A percentile compares a stretch with the other conserved stretches of the same genome.
phyloP scores from a whole-genome alignment of 139 green algal genomes.

The Pycnococcus provasolii region DNA sequence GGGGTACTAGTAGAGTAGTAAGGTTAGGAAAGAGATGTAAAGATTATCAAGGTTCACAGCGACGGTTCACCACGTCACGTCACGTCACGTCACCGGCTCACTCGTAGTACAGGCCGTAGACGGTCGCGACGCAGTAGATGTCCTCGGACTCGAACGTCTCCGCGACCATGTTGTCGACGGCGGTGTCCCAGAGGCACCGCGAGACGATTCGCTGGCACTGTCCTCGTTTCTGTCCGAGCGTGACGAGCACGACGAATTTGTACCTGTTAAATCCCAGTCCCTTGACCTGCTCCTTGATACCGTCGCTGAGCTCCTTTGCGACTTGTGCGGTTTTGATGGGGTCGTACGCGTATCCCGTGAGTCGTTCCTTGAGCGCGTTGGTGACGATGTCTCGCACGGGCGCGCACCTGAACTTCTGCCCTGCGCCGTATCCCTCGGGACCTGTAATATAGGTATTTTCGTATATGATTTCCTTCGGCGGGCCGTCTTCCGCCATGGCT shows the following conservation, averaged over 20 bases:
- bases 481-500: background rate
- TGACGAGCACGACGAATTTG: slow-evolving; percentile 63
- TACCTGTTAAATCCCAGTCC: slow-evolving; percentile 69
- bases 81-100: slow-evolving; percentile 14
- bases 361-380: slow-evolving; percentile 49
- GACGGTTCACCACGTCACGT: too few species aligned
- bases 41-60: too few species aligned
- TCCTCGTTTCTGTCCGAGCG: slow-evolving; percentile 65
- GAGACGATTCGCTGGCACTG: slow-evolving; percentile 67
- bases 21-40: too few species aligned
- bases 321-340: slow-evolving; percentile 38
- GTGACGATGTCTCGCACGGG: slow-evolving; percentile 43
- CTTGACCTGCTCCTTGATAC: slow-evolving; percentile 59
- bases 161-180: slow-evolving; percentile 56
- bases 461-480: slow-evolving; percentile 48
- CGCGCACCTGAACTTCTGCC: slow-evolving; percentile 4
- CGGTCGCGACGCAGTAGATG: slow-evolving; percentile 64
- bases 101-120: slow-evolving; percentile 70
- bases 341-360: slow-evolving; percentile 67
- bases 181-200: slow-evolving; percentile 65
- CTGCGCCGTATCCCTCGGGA: slow-evolving; percentile 45
- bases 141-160: slow-evolving; percentile 65
- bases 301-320: slow-evolving; percentile 59
- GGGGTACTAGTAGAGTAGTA: too few species aligned
- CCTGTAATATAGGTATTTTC: slow-evolving; percentile 71